Evolutionary conservation across 345 rosid genomes (phyloP).

Genomic region (Psidium friedrichsthalianum): DNA sequence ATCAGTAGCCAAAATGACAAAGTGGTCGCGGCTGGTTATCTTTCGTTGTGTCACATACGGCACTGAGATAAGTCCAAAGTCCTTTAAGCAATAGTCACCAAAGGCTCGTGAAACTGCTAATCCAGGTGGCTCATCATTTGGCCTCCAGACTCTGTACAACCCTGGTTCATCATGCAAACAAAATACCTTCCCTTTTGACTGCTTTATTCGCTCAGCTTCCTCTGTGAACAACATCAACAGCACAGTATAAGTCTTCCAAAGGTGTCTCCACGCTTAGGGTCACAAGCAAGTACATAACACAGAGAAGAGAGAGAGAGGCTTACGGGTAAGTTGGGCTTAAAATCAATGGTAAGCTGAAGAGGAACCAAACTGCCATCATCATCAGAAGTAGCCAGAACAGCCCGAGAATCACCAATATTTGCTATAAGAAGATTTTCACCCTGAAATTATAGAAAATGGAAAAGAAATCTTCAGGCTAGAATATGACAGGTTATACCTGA

Average conservation of each 20-base stretch:
- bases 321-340: constrained; percentile 86
- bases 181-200: constrained; percentile 53
- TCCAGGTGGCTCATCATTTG: constrained; percentile 49
- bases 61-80: constrained; percentile 68
- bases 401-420: constrained; percentile 80
- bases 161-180: constrained; percentile 76
- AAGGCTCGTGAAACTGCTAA: constrained; percentile 76
- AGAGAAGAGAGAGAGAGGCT: not conserved
- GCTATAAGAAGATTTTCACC: constrained; percentile 58
- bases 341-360: constrained; percentile 71
- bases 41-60: constrained; percentile 56
- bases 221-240: constrained; percentile 24
- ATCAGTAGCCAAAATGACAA: constrained; percentile 72
- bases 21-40: constrained; percentile 51
- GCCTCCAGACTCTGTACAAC: constrained; percentile 68
- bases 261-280: not conserved
- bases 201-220: constrained; percentile 71
- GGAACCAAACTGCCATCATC: constrained; percentile 47
- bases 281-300: not conserved
- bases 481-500: not conserved
- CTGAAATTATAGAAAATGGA: constrained; percentile 10
- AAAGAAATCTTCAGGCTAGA: not conserved
- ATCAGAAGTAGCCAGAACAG: constrained; percentile 53
- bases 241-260: not conserved
- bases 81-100: constrained; percentile 80